Evolutionary conservation across 1,139 yeast species (phyloP).

Genomic region (Pneumocystis jirovecii): DNA sequence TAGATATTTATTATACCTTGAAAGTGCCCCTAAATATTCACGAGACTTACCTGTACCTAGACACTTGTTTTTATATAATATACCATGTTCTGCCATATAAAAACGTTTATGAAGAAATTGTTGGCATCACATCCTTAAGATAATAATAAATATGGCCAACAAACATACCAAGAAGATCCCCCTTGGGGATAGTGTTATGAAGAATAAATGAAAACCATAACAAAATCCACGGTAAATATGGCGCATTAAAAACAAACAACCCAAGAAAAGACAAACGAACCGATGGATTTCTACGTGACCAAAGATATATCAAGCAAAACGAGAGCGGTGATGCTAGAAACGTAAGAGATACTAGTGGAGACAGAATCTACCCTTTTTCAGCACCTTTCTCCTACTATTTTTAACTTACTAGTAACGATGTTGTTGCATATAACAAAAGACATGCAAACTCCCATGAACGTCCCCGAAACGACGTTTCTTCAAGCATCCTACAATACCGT

Average conservation of each 20-base stretch:
- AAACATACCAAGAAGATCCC: slow-evolving; percentile 27
- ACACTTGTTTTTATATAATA: too few species aligned
- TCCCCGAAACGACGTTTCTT: slow-evolving; percentile 23
- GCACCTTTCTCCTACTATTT: too few species aligned
- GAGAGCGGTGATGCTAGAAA: slow-evolving; percentile 28
- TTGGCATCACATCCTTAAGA: slow-evolving; percentile 32
- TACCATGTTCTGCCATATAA: too few species aligned
- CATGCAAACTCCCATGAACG: slow-evolving; percentile 29
- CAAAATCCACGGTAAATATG: slow-evolving; percentile 31
- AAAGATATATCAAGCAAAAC: slow-evolving; percentile 30
- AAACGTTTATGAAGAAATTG: neutral
- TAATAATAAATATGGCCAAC: slow-evolving; percentile 33
- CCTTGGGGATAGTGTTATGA: slow-evolving; percentile 18
- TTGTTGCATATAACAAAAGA: slow-evolving; percentile 25
- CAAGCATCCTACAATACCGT: slow-evolving; percentile 30
- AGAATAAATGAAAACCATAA: slow-evolving; percentile 20
- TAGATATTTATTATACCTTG: too few species aligned
- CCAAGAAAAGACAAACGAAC: slow-evolving; percentile 29
- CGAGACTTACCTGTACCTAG: too few species aligned
- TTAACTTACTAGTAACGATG: slow-evolving; percentile 17
- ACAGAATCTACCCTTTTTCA: neutral
- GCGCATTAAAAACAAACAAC: slow-evolving; percentile 27
- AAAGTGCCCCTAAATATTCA: too few species aligned
- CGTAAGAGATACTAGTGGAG: slow-evolving; percentile 20
- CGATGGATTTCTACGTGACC: slow-evolving; percentile 34